A percentile compares a stretch with the other conserved stretches of the same genome.
phyloP scores from a whole-genome alignment of 179 eudicot genomes.

The Heliamphora pulchella region DNA sequence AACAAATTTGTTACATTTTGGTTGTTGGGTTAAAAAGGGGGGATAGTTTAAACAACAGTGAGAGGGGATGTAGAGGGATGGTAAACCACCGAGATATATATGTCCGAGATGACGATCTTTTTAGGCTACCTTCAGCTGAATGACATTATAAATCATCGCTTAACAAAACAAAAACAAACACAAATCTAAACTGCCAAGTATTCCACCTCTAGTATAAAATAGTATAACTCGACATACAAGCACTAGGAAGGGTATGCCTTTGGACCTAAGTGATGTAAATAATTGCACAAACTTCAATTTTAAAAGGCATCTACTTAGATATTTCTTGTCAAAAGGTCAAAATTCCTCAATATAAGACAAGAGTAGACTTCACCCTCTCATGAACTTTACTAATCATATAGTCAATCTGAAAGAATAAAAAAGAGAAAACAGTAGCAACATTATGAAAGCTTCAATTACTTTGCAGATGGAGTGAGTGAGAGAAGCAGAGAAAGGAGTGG shows the following conservation, averaged over 20 bases:
- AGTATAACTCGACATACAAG: slow-evolving; percentile 4
- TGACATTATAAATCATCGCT: neutral
- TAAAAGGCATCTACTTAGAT: neutral
- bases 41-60: neutral
- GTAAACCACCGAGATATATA: neutral
- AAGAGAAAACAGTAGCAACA: too few relatives aligned
- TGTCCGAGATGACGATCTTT: neutral
- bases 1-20: neutral
- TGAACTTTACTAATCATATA: neutral
- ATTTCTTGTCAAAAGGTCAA: neutral
- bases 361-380: neutral
- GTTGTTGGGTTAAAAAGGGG: neutral
- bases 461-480: neutral
- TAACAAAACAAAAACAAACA: neutral
- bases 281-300: neutral
- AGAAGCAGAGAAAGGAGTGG: neutral
- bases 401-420: neutral
- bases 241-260: neutral
- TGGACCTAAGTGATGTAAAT: neutral
- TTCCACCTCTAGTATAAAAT: neutral
- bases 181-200: neutral
- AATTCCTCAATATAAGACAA: neutral
- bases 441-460: neutral
- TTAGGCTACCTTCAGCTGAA: neutral
- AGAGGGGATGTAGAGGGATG: neutral